Base-by-base conservation (phyloP, 495 filamentous ascomycete genomes). In the Elaphomyces granulatus region DNA sequence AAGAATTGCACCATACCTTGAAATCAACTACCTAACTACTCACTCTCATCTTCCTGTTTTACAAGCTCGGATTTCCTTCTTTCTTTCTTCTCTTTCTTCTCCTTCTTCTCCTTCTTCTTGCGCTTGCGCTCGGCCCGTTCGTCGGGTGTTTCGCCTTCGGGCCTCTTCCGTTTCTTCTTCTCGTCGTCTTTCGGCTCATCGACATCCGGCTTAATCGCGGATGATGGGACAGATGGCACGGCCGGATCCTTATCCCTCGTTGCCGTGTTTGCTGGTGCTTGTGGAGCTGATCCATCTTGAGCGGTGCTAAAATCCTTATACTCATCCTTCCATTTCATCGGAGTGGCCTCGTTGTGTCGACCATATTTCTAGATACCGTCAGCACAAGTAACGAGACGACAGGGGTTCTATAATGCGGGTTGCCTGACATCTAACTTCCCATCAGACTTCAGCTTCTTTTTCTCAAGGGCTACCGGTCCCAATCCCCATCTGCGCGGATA, bases 391-490 rank as follows among this genome's bases (percentile, higher is more conserved):
- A n/a, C n/a, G n/a, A n/a, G n/a, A n/a, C n/a, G n/a, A n/a, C n/a
- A n/a, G n/a, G n/a, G n/a, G n/a, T n/a, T n/a, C n/a, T n/a, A n/a
- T n/a, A n/a, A n/a, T n/a, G n/a, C n/a, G n/a, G n/a, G n/a, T n/a
- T n/a, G 14, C 63, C 76, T 63, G 53, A 80, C 76, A 68, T 98
- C 90, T 18, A 98, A 78, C 67, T 94, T 88, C 57, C 90, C 90
- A 46, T 80, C 79, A n/a, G 82, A 81, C 73, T 95, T 96, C 66
- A 98, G 76, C 75, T 95, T 92, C 78, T 96, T 96, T 78, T 98
- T 98, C 66, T 94, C 81, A 32, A 80, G 51, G 19, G 90, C 87
- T 41, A 83, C 75, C 31, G 88, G 87, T 33, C 90, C 90, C 48
- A 94, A 61, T 37, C 92, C 92, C 90, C 90, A 98, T 68, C 87